Evolutionary conservation across 2,329 filamentous ascomycete genomes (phyloP), one percentile per base, ranked within the genome.

Genomic region (Colletotrichum sp.): DNA sequence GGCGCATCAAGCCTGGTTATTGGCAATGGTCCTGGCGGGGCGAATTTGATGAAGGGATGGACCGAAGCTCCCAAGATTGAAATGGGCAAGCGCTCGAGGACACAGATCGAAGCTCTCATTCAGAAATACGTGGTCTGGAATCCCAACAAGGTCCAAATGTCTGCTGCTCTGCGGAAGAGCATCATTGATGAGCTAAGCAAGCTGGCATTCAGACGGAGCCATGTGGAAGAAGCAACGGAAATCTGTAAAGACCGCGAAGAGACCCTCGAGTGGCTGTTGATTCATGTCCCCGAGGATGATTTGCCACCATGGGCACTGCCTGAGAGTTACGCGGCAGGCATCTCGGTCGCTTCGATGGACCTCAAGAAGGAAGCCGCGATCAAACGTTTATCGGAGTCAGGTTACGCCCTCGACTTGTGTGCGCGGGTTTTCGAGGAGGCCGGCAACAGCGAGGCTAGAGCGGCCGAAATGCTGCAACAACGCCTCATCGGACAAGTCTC

Each of bases 281-380:
- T 99, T 68, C 96, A 99, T 84, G 96, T 99, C 4, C 97, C 97
- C 2, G 97, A 99, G 82, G 97, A 99, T 82, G 97, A 99, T 81
- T 87, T 99, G n/a, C 97, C 97, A 2, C 89, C 91, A 8, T 99
- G 96, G 96, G 95, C 95, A 80, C 87, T 99, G 57, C 97, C 97
- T 0, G 96, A 98, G 85, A 95, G 93, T 77, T 99, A 99, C 83
- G 93, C 95, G 13, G 96, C 96, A 32, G 97, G 97, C 26, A 93
- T 99, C 30, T 95, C 93, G 60, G 93, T 99, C 78, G 96, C 93
- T 2, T 94, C 94, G 67, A 94, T 93, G 8, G 94, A 98, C 82
- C 84, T 98, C 77, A 95, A 92, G 82, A 92, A 92, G 79, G 96
- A 99, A 83, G 93, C 92, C 6, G 94, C 94, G 72, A 92, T 98